phyloP scores from a whole-genome alignment of 129 eudicot species.

The Sambucus nigra region DNA sequence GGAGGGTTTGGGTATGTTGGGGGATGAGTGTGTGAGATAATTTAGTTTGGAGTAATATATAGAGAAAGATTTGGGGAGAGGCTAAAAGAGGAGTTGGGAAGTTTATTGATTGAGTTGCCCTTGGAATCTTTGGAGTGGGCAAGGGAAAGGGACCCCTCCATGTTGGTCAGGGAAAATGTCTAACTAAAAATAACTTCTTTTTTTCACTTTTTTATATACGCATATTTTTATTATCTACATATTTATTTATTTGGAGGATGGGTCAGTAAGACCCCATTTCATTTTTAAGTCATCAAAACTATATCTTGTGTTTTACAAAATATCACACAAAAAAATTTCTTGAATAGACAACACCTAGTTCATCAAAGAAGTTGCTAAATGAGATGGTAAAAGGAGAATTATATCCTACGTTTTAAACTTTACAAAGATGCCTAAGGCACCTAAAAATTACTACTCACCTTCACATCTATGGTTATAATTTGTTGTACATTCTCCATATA shows the following conservation, averaged over 20 bases:
- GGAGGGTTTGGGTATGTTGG: constrained; percentile 7
- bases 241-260: neutral
- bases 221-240: neutral
- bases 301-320: no score
- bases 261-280: neutral
- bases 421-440: no score
- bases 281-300: neutral
- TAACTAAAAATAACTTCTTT: neutral
- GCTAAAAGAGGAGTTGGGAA: constrained; percentile 1
- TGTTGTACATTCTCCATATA: no score
- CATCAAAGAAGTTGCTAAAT: no score
- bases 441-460: no score
- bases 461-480: no score
- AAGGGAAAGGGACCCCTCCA: constrained; percentile 5
- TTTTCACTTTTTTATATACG: no score
- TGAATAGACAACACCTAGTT: no score
- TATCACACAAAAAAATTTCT: no score
- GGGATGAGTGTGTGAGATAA: neutral
- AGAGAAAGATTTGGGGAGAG: neutral
- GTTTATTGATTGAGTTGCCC: constrained; percentile 13
- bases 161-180: neutral
- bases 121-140: constrained; percentile 26
- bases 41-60: neutral
- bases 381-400: no score
- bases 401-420: no score